Conservation (phyloP, 345 rosid species). For the Laguncularia racemosa region DNA sequence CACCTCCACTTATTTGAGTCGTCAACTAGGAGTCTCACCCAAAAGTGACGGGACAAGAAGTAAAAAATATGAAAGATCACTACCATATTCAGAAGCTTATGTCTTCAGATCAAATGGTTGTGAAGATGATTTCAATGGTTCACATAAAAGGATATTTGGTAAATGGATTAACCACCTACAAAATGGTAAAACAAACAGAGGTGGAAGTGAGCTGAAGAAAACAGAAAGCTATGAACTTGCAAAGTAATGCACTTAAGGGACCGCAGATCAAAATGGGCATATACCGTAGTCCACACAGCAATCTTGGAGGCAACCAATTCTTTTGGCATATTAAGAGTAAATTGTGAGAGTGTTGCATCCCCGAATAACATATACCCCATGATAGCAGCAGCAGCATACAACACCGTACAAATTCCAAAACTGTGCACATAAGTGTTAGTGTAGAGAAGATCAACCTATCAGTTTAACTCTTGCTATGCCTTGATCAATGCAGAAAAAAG, state of each 20-base stretch:
- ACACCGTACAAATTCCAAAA: conserved; percentile 54
- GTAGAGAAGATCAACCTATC: too few relatives aligned
- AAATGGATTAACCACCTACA: conserved; percentile 91
- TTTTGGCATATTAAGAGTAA: conserved; percentile 86
- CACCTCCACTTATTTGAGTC: too few relatives aligned
- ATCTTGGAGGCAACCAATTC: conserved; percentile 83
- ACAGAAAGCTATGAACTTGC: neutral
- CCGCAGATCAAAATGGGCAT: conserved; percentile 8
- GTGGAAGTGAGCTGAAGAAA: neutral
- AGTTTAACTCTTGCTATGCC: too few relatives aligned
- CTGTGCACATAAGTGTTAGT: conserved; percentile 22
- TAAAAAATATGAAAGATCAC: neutral
- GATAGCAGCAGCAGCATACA: conserved; percentile 82
- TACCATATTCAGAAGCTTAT: too few relatives aligned
- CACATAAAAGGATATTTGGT: conserved; percentile 67
- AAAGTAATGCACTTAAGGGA: neutral
- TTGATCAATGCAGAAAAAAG: neutral
- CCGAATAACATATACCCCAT: conserved; percentile 96
- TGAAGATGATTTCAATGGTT: neutral
- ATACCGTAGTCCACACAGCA: conserved; percentile 96
- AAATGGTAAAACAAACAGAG: conserved; percentile 8
- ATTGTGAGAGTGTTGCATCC: conserved; percentile 62
- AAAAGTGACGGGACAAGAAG: too few relatives aligned
- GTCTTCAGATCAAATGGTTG: neutral
- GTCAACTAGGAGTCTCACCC: too few relatives aligned